Evolutionary conservation across 805 yeast species (phyloP).

Genomic region (Ogataea allantospora): DNA sequence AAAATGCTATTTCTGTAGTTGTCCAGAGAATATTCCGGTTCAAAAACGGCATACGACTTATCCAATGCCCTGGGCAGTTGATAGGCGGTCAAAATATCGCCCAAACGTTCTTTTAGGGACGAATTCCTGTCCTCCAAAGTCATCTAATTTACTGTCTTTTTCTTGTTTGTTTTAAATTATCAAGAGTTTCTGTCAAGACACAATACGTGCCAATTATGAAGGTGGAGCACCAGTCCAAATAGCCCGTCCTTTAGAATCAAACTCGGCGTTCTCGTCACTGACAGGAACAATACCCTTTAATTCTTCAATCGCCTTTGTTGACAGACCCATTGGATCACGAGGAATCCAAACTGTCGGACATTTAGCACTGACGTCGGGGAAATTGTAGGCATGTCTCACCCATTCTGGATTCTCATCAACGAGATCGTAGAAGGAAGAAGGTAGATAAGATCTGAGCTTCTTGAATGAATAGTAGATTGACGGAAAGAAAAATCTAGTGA

Average conservation of each 20-base stretch:
- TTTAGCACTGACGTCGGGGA: constrained; percentile 67
- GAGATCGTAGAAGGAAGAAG: constrained; percentile 55
- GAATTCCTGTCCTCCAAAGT: not conserved
- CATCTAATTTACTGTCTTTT: not conserved
- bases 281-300: constrained; percentile 57
- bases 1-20: constrained; percentile 26
- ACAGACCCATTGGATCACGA: constrained; percentile 82
- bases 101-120: constrained; percentile 18
- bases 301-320: constrained; percentile 55
- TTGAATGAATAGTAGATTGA: constrained; percentile 49
- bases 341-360: constrained; percentile 91
- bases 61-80: constrained; percentile 22
- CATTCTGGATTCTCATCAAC: constrained; percentile 41
- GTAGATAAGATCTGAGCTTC: constrained; percentile 49
- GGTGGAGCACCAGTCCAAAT: constrained; percentile 56
- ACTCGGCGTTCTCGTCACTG: constrained; percentile 64
- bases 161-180: too few relatives aligned
- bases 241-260: constrained; percentile 49
- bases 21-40: constrained; percentile 20
- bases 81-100: constrained; percentile 22
- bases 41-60: constrained; percentile 16
- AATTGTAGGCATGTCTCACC: constrained; percentile 67
- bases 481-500: constrained; percentile 52
- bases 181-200: not conserved
- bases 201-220: constrained; percentile 2